Conservation (phyloP, 495 filamentous ascomycete genomes). For the Neurospora sp. region DNA sequence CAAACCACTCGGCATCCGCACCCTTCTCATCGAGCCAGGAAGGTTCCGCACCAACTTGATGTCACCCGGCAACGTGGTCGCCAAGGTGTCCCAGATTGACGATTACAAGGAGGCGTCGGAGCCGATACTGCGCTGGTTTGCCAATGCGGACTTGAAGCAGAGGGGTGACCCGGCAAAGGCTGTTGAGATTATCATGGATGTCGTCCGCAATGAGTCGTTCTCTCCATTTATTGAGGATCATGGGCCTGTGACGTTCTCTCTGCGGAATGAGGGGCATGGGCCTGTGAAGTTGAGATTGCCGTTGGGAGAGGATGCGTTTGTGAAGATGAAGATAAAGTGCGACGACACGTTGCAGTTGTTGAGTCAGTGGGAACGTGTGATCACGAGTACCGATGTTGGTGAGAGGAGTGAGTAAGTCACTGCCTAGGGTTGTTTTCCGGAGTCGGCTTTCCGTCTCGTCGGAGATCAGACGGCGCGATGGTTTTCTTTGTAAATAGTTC, state of each 20-base stretch:
- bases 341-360: constrained; percentile 7
- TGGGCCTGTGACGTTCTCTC: neutral
- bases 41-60: constrained; percentile 8
- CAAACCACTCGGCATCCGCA: constrained; percentile 5
- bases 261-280: too few species aligned
- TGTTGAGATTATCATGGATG: constrained; percentile 10
- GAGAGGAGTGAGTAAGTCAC: neutral
- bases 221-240: neutral
- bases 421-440: neutral
- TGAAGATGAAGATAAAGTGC: constrained; percentile 11
- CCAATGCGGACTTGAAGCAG: neutral
- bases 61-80: neutral
- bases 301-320: constrained; percentile 7
- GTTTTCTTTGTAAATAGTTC: neutral
- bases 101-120: constrained; percentile 12
- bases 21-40: constrained; percentile 15
- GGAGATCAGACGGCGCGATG: neutral
- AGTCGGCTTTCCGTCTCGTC: neutral
- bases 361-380: constrained; percentile 11
- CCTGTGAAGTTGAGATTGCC: neutral
- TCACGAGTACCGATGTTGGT: neutral
- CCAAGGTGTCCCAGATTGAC: constrained; percentile 1
- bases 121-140: neutral
- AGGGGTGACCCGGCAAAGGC: constrained; percentile 12
- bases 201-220: constrained; percentile 9